Percentiles rank a stretch among this genome's conserved stretches.
phyloP scores from a whole-genome alignment of 2,329 filamentous ascomycete species.

The Metarhizium rileyi region DNA sequence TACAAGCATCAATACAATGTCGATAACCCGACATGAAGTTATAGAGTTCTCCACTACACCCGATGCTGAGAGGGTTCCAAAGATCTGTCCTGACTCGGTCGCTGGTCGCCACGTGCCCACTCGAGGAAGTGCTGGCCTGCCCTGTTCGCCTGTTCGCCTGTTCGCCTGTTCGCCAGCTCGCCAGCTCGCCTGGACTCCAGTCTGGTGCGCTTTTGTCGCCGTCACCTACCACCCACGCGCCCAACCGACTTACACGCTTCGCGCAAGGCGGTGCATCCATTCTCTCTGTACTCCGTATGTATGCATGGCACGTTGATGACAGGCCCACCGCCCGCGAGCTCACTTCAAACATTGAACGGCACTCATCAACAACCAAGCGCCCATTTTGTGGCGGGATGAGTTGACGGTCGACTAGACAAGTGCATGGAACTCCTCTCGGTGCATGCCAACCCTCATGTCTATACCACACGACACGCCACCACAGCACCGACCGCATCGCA shows the following conservation, averaged over 20 bases:
- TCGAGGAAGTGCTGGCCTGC: no score
- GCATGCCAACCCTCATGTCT: not conserved
- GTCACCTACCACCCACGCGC: no score
- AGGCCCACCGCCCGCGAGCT: not conserved
- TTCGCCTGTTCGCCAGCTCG: no score
- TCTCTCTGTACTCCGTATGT: no score
- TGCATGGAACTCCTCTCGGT: not conserved
- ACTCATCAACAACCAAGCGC: not conserved
- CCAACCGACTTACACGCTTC: slow-evolving; percentile 9
- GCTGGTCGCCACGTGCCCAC: slow-evolving; percentile 1
- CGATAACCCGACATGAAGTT: not conserved
- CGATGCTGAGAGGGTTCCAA: not conserved
- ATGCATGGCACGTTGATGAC: no score
- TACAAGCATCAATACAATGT: not conserved
- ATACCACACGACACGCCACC: not conserved
- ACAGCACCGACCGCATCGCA: not conserved
- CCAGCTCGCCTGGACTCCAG: no score
- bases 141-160: no score
- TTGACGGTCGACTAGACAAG: not conserved
- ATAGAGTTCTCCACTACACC: not conserved
- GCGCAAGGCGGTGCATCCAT: not conserved
- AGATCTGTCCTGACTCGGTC: slow-evolving; percentile 7
- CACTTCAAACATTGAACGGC: not conserved
- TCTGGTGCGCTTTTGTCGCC: no score
- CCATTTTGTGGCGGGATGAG: not conserved